Evolutionary conservation across 2,329 filamentous ascomycete species (phyloP), one percentile per base, ranked within the genome.

Genomic region (Byssochlamys sp.): DNA sequence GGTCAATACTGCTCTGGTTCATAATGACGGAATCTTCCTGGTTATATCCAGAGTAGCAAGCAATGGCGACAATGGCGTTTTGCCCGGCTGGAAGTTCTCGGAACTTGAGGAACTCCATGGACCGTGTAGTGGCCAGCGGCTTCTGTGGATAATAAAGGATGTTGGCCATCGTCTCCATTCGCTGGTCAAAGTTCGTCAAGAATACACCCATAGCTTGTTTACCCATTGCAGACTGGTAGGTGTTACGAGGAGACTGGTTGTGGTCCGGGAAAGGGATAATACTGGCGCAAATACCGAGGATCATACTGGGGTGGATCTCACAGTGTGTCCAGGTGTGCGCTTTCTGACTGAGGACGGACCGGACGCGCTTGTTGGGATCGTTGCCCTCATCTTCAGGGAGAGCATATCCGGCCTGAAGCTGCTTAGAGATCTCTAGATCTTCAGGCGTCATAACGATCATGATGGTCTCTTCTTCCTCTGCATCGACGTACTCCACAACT

Each of bases 11-110:
- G 77, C 91, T 96, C 78, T 99, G 94, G 75, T 99, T 99, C 94
- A 99, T 97, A 68, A 99, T 96, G 65, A 99, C 92, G 64, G 94
- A 99, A 85, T 99, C 94, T 90, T 99, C 94, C 73, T 99, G 95
- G 75, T 99, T 99, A 80, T 99, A 99, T 59, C 94, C 94, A 56
- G 91, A 96, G 77, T 99, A 99, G 73, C 89, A 95, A 59, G 91
- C 86, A 75, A 99, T 99, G 48, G 94, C 95, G 11, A 99, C 94
- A 66, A 99, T 99, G 24, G 94, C 94, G 69, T 99, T 99, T 73
- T 99, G 94, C 2, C 94, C 94, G 14, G 94, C 94, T 19, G 94
- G 94, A 59, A 99, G 80, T 74, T 99, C 94, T 76, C 94, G 85
- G 86, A 99, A 99, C 69, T 96, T 96, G 66, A 99, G 80, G 74